A percentile compares a stretch with the other conserved stretches of the same genome.
Conservation (phyloP, 73 alveolate genomes). For the Paramecium caudatum region DNA sequence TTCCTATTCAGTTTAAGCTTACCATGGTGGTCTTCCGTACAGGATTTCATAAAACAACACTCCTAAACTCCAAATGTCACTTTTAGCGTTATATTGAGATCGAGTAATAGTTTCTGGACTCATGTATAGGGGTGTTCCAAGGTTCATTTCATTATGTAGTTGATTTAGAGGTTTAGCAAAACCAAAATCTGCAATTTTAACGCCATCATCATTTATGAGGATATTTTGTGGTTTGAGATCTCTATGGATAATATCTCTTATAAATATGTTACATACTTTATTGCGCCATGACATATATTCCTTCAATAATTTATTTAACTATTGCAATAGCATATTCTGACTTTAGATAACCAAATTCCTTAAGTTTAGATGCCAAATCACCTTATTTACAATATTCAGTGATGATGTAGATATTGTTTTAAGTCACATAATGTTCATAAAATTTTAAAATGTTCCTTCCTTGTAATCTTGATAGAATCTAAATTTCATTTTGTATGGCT, state of each 20-base stretch:
- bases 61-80: slow-evolving; percentile 90
- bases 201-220: slow-evolving; percentile 40
- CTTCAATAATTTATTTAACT: slow-evolving; percentile 45
- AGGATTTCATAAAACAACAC: slow-evolving; percentile 90
- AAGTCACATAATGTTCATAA: slow-evolving; percentile 47
- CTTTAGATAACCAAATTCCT: background rate
- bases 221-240: slow-evolving; percentile 78
- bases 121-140: slow-evolving; percentile 90
- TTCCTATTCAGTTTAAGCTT: slow-evolving; percentile 79
- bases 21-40: slow-evolving; percentile 84
- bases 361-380: slow-evolving; percentile 48
- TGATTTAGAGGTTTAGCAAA: slow-evolving; percentile 67
- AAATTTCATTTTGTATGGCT: slow-evolving; percentile 65
- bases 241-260: slow-evolving; percentile 72
- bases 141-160: slow-evolving; percentile 78
- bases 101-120: slow-evolving; percentile 87
- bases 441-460: slow-evolving; percentile 44
- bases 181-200: slow-evolving; percentile 75
- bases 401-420: slow-evolving; percentile 69
- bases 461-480: background rate
- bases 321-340: slow-evolving; percentile 15
- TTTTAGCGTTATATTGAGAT: slow-evolving; percentile 83
- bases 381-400: slow-evolving; percentile 75
- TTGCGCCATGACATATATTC: slow-evolving; percentile 59
- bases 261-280: slow-evolving; percentile 36